These are phyloP conservation scores for Neurospora sp. DNA, from an alignment of 495 filamentous ascomycete genomes.

Conservation along the genomic window DNA sequence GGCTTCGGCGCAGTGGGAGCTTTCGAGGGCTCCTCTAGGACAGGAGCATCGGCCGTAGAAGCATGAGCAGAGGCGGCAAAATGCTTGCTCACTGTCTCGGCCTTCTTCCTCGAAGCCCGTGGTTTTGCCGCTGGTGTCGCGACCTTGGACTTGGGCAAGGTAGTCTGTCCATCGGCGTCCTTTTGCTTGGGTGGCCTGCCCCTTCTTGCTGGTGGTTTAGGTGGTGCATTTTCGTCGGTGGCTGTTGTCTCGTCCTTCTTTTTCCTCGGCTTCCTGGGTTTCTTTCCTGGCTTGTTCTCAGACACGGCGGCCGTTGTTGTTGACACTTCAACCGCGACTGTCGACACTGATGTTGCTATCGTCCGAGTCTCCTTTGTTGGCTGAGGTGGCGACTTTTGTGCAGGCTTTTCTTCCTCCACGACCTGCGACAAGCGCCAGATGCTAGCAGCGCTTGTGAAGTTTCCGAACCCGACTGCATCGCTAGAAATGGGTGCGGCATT, in stretches of 20 bases:
- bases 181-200: constrained; percentile 5
- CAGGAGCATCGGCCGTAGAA: background rate
- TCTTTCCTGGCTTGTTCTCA: constrained; percentile 1
- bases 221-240: background rate
- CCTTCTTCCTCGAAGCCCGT: constrained; percentile 15
- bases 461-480: constrained; percentile 10
- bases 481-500: constrained; percentile 23
- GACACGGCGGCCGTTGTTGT: background rate
- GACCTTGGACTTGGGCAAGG: constrained; percentile 21
- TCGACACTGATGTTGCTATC: background rate
- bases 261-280: constrained; percentile 2
- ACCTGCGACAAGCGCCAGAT: constrained; percentile 15
- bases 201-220: background rate
- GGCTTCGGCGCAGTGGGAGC: background rate
- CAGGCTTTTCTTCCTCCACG: background rate
- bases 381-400: background rate
- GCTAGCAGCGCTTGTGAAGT: constrained; percentile 33
- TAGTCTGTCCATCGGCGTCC: constrained; percentile 17
- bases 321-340: background rate
- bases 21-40: constrained; percentile 1
- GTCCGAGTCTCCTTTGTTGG: background rate
- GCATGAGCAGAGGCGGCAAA: constrained; percentile 13
- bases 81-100: constrained; percentile 25
- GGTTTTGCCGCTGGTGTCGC: constrained; percentile 23
- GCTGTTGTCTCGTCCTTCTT: background rate